These are phyloP conservation scores for Aspergillus sp. DNA, from an alignment of 2,329 filamentous ascomycete genomes.

Conservation along the genomic window DNA sequence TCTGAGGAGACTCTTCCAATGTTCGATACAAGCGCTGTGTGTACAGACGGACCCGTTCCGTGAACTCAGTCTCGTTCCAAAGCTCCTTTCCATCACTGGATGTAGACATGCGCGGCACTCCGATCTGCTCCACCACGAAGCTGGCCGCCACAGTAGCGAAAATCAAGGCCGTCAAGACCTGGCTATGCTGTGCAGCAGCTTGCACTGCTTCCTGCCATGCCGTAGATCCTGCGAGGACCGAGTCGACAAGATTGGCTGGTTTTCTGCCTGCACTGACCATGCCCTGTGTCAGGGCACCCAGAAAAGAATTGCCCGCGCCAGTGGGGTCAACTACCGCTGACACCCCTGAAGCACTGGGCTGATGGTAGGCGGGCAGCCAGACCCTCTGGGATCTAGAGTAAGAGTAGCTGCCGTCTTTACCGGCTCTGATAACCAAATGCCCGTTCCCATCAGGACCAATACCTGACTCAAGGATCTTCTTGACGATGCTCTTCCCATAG, in stretches of 20 bases:
- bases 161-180: constrained; percentile 66
- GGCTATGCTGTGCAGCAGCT: constrained; percentile 51
- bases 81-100: constrained; percentile 37
- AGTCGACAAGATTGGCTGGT: constrained; percentile 34
- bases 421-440: constrained; percentile 57
- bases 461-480: constrained; percentile 37
- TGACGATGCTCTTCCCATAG: constrained; percentile 36
- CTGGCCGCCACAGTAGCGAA: constrained; percentile 84
- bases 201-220: constrained; percentile 49
- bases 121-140: constrained; percentile 93
- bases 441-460: constrained; percentile 43
- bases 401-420: constrained; percentile 61
- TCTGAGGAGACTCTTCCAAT: constrained; percentile 41
- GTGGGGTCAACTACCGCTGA: constrained; percentile 80
- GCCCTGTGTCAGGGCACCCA: constrained; percentile 64
- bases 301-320: constrained; percentile 88
- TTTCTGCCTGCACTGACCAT: constrained; percentile 48
- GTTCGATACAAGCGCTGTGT: constrained; percentile 44
- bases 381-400: constrained; percentile 44
- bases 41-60: constrained; percentile 48
- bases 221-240: constrained; percentile 52
- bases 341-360: constrained; percentile 32
- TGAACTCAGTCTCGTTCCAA: constrained; percentile 50
- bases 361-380: constrained; percentile 80
- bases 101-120: constrained; percentile 61